Conservation (phyloP, 2,329 filamentous ascomycete species). For the Alternaria alternata region DNA sequence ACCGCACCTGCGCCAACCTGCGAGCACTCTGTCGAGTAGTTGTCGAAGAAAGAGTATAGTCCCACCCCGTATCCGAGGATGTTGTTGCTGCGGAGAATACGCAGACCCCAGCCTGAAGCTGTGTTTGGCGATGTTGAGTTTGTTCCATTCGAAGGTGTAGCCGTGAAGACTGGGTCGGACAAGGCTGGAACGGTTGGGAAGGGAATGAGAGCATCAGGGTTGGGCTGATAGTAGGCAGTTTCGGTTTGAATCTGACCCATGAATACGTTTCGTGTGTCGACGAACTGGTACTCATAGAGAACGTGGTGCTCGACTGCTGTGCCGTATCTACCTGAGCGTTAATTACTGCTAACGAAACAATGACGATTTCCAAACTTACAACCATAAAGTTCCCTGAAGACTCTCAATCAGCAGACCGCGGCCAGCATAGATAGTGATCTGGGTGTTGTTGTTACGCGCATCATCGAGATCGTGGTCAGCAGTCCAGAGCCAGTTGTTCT, state of each 20-base stretch:
- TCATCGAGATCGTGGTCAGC: constrained; percentile 83
- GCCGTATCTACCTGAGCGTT: constrained; percentile 61
- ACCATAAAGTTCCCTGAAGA: constrained; percentile 49
- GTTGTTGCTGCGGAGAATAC: constrained; percentile 65
- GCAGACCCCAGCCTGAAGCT: constrained; percentile 68
- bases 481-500: constrained; percentile 93
- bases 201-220: constrained; percentile 74
- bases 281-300: constrained; percentile 83
- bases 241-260: constrained; percentile 88
- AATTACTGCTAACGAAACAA: neutral
- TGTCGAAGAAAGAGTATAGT: constrained; percentile 73
- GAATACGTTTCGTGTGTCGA: constrained; percentile 79
- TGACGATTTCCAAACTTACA: constrained; percentile 67
- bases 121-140: constrained; percentile 37
- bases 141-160: neutral
- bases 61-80: constrained; percentile 70
- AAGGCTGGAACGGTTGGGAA: constrained; percentile 67
- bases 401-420: constrained; percentile 79
- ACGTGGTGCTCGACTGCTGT: constrained; percentile 70
- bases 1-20: constrained; percentile 36
- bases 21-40: constrained; percentile 60
- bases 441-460: constrained; percentile 65
- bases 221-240: constrained; percentile 85
- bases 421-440: constrained; percentile 86
- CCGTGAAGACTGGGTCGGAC: constrained; percentile 72